phyloP scores from a whole-genome alignment of 164 flowering plant genomes.

The Stephania yunnanensis region DNA sequence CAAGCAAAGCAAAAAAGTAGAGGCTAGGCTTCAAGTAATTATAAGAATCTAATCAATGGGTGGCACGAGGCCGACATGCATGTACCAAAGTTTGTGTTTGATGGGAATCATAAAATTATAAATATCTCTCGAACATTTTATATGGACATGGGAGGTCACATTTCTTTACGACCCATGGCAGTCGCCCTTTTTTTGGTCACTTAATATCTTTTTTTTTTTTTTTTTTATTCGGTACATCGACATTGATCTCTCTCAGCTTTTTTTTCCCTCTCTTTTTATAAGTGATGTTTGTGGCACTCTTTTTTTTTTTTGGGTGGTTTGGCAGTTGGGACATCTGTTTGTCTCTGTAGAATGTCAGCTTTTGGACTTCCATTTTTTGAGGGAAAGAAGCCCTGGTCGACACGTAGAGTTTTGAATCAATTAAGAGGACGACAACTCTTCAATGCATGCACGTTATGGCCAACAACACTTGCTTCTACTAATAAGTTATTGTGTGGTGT shows the following conservation, averaged over 20 bases:
- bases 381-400: background rate
- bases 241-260: background rate
- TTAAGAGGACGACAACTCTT: background rate
- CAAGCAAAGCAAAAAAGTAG: background rate
- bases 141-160: background rate
- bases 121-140: background rate
- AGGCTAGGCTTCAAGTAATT: background rate
- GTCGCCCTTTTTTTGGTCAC: background rate
- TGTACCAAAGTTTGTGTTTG: background rate
- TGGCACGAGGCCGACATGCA: slow-evolving; percentile 6
- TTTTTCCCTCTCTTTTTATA: background rate
- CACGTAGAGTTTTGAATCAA: too few species aligned
- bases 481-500: too few species aligned
- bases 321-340: background rate
- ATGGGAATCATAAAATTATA: background rate
- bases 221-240: background rate
- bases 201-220: too few species aligned
- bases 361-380: background rate
- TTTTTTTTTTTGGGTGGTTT: background rate
- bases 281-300: too few species aligned
- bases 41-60: background rate
- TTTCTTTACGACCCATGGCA: too few species aligned
- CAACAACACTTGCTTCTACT: background rate
- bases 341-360: background rate
- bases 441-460: background rate